A percentile compares a stretch with the other conserved stretches of the same genome.
These are phyloP conservation scores for Aspergillus neoniger DNA, from an alignment of 2,329 filamentous ascomycete genomes.

Conservation along the genomic window DNA sequence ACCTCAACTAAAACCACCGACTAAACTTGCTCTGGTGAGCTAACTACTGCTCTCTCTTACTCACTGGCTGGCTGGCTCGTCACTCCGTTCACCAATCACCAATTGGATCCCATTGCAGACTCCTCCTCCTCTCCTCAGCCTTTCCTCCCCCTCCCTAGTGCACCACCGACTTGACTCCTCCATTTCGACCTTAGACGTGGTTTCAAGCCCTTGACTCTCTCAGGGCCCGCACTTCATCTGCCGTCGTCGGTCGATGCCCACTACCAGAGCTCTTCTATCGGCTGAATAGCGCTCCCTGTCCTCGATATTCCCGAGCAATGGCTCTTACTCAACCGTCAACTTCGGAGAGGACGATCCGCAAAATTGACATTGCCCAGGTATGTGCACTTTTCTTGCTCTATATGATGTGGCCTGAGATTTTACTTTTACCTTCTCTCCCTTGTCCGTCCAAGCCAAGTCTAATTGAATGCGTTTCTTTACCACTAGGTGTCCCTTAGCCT, in stretches of 20 bases:
- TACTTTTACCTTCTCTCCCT: not conserved
- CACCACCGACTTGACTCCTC: not conserved
- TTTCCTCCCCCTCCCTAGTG: conserved; percentile 10
- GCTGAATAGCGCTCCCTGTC: conserved; percentile 2
- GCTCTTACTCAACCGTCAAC: conserved; percentile 33
- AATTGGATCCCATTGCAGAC: conserved; percentile 14
- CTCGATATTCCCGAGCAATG: conserved; percentile 31
- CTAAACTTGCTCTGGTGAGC: not conserved
- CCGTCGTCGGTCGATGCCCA: not conserved
- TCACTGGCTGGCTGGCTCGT: conserved; percentile 2
- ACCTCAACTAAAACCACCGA: conserved; percentile 12
- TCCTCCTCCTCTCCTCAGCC: conserved; percentile 16
- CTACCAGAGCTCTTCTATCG: not conserved
- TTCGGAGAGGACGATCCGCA: conserved; percentile 42
- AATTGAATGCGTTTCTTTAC: conserved; percentile 20
- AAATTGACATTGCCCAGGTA: conserved; percentile 47
- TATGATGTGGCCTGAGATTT: not conserved
- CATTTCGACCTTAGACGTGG: not conserved
- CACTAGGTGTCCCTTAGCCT: conserved; percentile 85
- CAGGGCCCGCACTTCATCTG: conserved; percentile 1
- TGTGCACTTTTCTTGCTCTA: conserved; percentile 15
- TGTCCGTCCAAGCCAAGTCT: conserved; percentile 14
- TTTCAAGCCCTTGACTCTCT: conserved; percentile 2
- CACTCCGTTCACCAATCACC: conserved; percentile 20
- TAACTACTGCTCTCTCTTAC: not conserved